Conservation (phyloP, 495 filamentous ascomycete species). For the Aspergillus funiculosus region DNA sequence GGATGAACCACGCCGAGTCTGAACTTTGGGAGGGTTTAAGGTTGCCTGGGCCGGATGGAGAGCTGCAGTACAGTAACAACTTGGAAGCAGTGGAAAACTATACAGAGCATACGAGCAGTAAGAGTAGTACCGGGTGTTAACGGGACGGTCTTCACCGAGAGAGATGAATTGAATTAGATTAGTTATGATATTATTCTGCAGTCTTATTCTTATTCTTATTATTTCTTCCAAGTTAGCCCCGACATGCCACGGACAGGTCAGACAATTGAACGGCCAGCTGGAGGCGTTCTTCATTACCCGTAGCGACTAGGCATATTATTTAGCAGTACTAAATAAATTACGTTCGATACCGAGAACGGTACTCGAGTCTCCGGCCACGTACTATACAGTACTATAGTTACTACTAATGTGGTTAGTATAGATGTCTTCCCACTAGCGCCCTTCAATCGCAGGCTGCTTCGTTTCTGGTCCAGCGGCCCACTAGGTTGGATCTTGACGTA, state of each 20-base stretch:
- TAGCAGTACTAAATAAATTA: too few species aligned
- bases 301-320: too few species aligned
- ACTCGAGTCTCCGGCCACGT: too few species aligned
- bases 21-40: background rate
- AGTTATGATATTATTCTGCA: background rate
- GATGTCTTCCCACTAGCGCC: slow-evolving; percentile 20
- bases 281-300: too few species aligned
- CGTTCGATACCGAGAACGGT: too few species aligned
- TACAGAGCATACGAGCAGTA: background rate
- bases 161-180: background rate
- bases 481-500: slow-evolving; percentile 39
- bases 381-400: too few species aligned
- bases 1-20: background rate
- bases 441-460: slow-evolving; percentile 11
- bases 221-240: too few species aligned
- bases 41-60: slow-evolving; percentile 8
- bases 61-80: background rate
- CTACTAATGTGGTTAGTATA: too few species aligned
- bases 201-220: background rate
- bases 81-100: background rate
- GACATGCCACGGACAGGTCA: slow-evolving; percentile 4
- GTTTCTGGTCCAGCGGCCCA: slow-evolving; percentile 18
- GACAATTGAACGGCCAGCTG: too few species aligned
- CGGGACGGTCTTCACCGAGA: slow-evolving; percentile 4
- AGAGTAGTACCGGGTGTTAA: slow-evolving; percentile 6